Conservation (phyloP, 495 filamentous ascomycete genomes). For the Aspergillus incahuasiensis region DNA sequence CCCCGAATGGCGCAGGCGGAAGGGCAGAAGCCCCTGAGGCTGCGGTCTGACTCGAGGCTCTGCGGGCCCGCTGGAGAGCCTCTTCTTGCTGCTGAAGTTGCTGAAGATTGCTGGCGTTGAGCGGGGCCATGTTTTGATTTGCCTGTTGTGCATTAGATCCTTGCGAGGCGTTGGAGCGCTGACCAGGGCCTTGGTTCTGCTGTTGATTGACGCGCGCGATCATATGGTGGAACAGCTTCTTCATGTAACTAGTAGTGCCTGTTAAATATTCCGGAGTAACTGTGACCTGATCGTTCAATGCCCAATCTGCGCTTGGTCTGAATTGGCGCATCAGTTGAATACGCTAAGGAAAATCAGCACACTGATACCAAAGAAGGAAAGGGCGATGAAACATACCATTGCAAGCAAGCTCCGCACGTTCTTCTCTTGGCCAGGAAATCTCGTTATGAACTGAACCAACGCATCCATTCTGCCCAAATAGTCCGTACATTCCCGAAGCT, state of each 20-base stretch:
- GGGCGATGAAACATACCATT: constrained; percentile 29
- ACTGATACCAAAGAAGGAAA: neutral
- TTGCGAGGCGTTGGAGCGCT: constrained; percentile 26
- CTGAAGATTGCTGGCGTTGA: constrained; percentile 65
- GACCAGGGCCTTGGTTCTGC: constrained; percentile 24
- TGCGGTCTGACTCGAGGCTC: constrained; percentile 52
- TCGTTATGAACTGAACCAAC: constrained; percentile 37
- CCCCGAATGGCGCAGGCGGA: constrained; percentile 61
- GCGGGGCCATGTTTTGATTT: constrained; percentile 39
- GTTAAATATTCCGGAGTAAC: constrained; percentile 54
- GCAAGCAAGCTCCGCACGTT: constrained; percentile 39
- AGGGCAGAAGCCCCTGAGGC: constrained; percentile 62
- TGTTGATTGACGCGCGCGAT: constrained; percentile 35
- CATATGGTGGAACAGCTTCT: constrained; percentile 39
- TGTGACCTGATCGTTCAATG: constrained; percentile 52
- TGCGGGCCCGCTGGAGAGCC: constrained; percentile 36
- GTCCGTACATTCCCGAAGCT: constrained; percentile 38
- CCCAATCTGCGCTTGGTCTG: constrained; percentile 45
- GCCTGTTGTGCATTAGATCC: constrained; percentile 21
- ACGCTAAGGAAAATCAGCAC: constrained; percentile 41
- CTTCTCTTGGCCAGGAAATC: constrained; percentile 37
- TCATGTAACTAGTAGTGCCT: constrained; percentile 41
- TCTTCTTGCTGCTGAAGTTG: constrained; percentile 48
- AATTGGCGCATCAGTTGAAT: constrained; percentile 57
- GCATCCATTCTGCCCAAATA: constrained; percentile 39